Evolutionary conservation across 1,139 yeast genomes (phyloP).

Genomic region (Debaryomyces sp.): DNA sequence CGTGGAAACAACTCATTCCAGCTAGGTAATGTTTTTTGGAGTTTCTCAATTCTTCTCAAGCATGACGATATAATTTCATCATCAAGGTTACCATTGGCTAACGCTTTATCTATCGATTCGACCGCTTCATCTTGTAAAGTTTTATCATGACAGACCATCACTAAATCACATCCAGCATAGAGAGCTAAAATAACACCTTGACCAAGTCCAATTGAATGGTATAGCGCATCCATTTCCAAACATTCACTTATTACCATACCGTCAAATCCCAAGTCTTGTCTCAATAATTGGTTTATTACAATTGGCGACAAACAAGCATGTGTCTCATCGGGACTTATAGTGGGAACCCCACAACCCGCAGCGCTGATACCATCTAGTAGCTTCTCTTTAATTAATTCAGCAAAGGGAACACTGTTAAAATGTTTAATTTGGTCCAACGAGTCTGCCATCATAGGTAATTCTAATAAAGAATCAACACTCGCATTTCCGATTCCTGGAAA

Average conservation of each 20-base stretch:
- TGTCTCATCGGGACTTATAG: conserved; percentile 60
- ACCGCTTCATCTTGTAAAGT: conserved; percentile 63
- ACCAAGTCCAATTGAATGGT: conserved; percentile 64
- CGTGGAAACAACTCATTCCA: conserved; percentile 54
- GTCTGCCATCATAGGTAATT: conserved; percentile 62
- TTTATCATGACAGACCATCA: conserved; percentile 62
- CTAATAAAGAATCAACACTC: conserved; percentile 57
- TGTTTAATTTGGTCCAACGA: conserved; percentile 56
- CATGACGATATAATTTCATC: conserved; percentile 48
- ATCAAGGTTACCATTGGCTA: conserved; percentile 54
- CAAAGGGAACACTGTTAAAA: conserved; percentile 57
- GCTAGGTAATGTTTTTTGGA: conserved; percentile 46
- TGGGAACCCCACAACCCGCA: conserved; percentile 74
- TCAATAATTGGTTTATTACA: conserved; percentile 54
- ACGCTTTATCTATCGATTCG: conserved; percentile 55
- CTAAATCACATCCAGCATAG: conserved; percentile 68
- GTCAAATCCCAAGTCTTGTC: conserved; percentile 56
- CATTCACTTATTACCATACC: conserved; percentile 70
- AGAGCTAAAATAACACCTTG: conserved; percentile 68
- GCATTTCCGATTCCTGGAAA: conserved; percentile 73
- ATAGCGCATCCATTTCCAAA: conserved; percentile 65
- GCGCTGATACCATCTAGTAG: conserved; percentile 59
- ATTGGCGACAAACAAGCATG: conserved; percentile 66
- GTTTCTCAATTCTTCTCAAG: conserved; percentile 44
- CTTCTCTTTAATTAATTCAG: conserved; percentile 49